These are phyloP conservation scores for Aspergillus texensis DNA, from an alignment of 2,329 filamentous ascomycete species.

Conservation along the genomic window DNA sequence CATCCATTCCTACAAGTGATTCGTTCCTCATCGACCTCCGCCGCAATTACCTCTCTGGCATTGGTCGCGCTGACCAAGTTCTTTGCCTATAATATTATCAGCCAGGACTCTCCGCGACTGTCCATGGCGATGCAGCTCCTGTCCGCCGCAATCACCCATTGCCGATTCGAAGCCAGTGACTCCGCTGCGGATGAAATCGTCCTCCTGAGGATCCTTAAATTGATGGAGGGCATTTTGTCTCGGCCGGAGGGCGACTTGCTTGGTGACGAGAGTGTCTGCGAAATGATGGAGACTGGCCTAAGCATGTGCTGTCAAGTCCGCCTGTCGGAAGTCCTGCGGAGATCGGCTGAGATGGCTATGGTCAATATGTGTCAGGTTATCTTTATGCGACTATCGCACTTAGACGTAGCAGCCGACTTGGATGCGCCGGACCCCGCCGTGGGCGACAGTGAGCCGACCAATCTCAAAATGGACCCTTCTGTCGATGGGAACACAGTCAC, in stretches of 20 bases:
- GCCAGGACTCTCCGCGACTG: constrained; percentile 80
- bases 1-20: constrained; percentile 97
- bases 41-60: constrained; percentile 92
- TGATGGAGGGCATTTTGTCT: constrained; percentile 98
- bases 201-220: constrained; percentile 85
- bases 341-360: constrained; percentile 95
- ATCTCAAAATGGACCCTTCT: constrained; percentile 81
- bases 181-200: constrained; percentile 95
- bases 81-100: constrained; percentile 90
- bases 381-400: constrained; percentile 86
- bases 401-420: constrained; percentile 74
- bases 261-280: constrained; percentile 97
- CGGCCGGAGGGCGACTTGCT: constrained; percentile 88
- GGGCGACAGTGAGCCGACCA: constrained; percentile 67
- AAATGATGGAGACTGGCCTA: constrained; percentile 98
- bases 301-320: constrained; percentile 96
- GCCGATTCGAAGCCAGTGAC: constrained; percentile 95
- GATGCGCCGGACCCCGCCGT: constrained; percentile 65
- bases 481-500: constrained; percentile 66
- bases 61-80: constrained; percentile 95
- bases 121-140: constrained; percentile 91
- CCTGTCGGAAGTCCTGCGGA: constrained; percentile 84
- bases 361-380: constrained; percentile 99
- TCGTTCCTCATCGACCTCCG: constrained; percentile 91
- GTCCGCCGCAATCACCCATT: constrained; percentile 94